Evolutionary conservation across 371 early-diverging fungal genomes (phyloP), one percentile per base, ranked within the genome.

Genomic region (Fennellomyces sp.): DNA sequence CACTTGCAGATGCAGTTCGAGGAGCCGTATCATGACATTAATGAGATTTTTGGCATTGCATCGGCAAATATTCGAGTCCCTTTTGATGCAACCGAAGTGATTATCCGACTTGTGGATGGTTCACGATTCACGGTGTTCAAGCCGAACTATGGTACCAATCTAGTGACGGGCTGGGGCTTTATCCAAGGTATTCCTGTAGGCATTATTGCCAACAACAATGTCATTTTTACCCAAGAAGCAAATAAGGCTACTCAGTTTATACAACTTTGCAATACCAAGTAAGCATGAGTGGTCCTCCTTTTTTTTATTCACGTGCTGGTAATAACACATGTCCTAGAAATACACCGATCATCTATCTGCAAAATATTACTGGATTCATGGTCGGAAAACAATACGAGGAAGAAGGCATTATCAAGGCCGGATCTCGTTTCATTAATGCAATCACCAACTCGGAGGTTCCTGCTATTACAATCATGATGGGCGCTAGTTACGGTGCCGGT

Each of bases 181-280:
- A 83, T 89, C 58, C 88, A 88, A 45, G 87, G 82, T 10, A 81
- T 90, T 53, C 86, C 89, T 15, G 83, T 90, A 17, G 91, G 91
- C 27, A 87, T 91, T 39, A 61, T 91, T 41, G 86, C 90, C 39
- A 90, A 89, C 55, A 89, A 91, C 66, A 86, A 86, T 61, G 88
- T 88, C 7, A 72, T 91, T 42, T 90, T 91, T 58, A 80, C 84
- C 8, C 82, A 83, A 49, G 91, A 91, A 61, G 80, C 88, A 19
- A 89, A 88, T 73, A 91, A 91, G 60, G 90, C 91, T 8, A 86
- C 89, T 0, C 91, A 91, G 62, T 91, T 91, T 49, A 88, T 91
- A 58, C 88, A 88, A 60, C 75, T 91, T 23, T 90, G 91, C 63
- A 90, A 91, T 53, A 78, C 81, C 73, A 84, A 84, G 81, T 85